Conservation (phyloP, 208 protist species). For the Leishmania major region DNA sequence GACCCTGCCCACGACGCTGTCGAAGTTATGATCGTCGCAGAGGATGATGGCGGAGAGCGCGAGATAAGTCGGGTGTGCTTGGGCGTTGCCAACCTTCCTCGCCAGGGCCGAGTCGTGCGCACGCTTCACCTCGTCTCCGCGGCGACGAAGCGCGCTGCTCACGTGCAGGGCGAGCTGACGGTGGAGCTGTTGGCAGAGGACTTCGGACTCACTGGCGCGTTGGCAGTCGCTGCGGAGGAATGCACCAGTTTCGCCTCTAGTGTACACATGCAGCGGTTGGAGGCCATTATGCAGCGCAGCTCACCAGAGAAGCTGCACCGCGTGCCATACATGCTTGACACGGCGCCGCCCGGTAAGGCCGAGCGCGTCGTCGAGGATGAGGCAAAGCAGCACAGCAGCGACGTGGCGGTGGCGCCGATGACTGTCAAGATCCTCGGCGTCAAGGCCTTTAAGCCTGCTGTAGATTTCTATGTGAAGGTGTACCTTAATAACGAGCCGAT, state of each 20-base stretch:
- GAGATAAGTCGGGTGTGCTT: slow-evolving; percentile 68
- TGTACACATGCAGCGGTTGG: slow-evolving; percentile 24
- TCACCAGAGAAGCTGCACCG: slow-evolving; percentile 66
- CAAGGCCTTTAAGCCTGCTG: slow-evolving; percentile 39
- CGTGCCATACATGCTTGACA: slow-evolving; percentile 63
- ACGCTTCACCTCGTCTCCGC: slow-evolving; percentile 52
- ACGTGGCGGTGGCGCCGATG: slow-evolving; percentile 63
- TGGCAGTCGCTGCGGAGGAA: slow-evolving; percentile 11
- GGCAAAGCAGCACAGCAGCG: slow-evolving; percentile 21
- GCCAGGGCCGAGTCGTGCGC: slow-evolving; percentile 24
- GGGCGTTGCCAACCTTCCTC: slow-evolving; percentile 42
- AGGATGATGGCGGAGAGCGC: slow-evolving; percentile 39
- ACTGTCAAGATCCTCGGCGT: slow-evolving; percentile 69
- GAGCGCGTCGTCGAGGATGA: slow-evolving; percentile 48
- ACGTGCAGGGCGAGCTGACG: slow-evolving; percentile 41
- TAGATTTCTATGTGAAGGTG: slow-evolving; percentile 71
- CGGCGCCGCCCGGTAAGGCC: slow-evolving; percentile 29
- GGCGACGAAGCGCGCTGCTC: slow-evolving; percentile 46
- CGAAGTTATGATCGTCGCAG: slow-evolving; percentile 58
- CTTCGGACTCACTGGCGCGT: slow-evolving; percentile 38
- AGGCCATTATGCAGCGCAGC: slow-evolving; percentile 42
- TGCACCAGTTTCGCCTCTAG: slow-evolving; percentile 11
- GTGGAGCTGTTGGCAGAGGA: slow-evolving; percentile 61
- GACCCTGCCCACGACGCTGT: slow-evolving; percentile 45
- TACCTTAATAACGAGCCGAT: slow-evolving; percentile 57